A percentile compares a stretch with the other conserved stretches of the same genome.
These are phyloP conservation scores for Rhododendron molle DNA, from an alignment of 148 eudicot genomes.

Conservation along the genomic window DNA sequence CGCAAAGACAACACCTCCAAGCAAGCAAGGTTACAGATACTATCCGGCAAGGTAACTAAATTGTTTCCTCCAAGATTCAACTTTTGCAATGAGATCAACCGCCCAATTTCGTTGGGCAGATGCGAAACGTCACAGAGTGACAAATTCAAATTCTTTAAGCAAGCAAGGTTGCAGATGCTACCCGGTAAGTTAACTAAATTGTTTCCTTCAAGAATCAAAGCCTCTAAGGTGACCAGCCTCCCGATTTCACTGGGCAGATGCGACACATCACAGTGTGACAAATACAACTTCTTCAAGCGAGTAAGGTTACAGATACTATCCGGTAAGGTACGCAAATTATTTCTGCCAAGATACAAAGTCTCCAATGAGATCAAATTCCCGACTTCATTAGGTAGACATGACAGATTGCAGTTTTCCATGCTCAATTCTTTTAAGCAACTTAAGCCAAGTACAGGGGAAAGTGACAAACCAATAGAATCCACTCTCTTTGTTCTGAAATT, in stretches of 20 bases:
- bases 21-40: not conserved
- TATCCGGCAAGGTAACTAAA: not conserved
- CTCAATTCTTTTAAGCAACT: not conserved
- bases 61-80: not conserved
- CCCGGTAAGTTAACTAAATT: not conserved
- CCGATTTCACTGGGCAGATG: not conserved
- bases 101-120: not conserved
- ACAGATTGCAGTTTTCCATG: not conserved
- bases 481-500: not conserved
- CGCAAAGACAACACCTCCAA: not conserved
- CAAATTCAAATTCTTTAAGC: not conserved
- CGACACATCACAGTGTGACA: not conserved
- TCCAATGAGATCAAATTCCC: not conserved
- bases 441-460: not conserved
- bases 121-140: not conserved
- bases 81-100: not conserved
- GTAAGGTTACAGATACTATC: not conserved
- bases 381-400: not conserved
- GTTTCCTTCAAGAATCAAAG: too few relatives aligned
- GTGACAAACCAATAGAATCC: not conserved
- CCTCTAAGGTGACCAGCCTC: not conserved
- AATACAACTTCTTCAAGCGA: not conserved
- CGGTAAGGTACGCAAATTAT: not conserved
- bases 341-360: not conserved
- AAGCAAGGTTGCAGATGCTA: not conserved